Evolutionary conservation across 2,329 filamentous ascomycete genomes (phyloP), one percentile per base, ranked within the genome.

Genomic region (Penicillium nordicum): DNA sequence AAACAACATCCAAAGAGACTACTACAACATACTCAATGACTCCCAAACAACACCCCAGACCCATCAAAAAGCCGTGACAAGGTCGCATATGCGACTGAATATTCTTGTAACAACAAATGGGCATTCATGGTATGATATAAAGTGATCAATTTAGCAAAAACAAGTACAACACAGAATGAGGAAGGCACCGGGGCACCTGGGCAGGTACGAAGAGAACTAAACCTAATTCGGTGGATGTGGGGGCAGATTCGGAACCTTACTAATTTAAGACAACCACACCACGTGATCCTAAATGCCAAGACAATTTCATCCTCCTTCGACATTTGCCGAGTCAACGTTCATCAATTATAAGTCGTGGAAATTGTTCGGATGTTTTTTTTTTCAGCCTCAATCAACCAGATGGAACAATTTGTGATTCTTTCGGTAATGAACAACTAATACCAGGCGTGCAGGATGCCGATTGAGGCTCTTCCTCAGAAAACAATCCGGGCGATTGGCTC

Each of bases 401-500:
- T 21, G 2, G 21, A 16, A 27, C 2, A 0, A 48, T n/a, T 18
- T 41, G 10, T 34, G 25, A 1, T 12, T 6, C 23, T 25, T 49
- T 12, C 10, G 4, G 21, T 18, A 21, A 63, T 65, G 57, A 49
- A 10, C 12, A 43, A 32, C 23, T 63, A 40, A 61, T 34, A 29
- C 12, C 9, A 5, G 12, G 2, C 16, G 21, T 29, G 41, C 57
- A 73, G 23, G 54, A 80, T 80, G 79, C 72, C 78, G 46, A 80
- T 80, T 65, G 66, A 69, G 61, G 70, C 74, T 49, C 73, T 81
- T 56, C 71, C 77, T 21, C 69, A 70, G 42, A 66, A 65, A 16
- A 74, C 76, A 56, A 75, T 79, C 37, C 76, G 78, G 55, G 79
- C 79, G 56, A 80, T 87, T 57, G 78, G 82, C 55, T 84, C 84